Base-by-base conservation (phyloP, 2,329 filamentous ascomycete genomes). In the Cladosporium phlei region DNA sequence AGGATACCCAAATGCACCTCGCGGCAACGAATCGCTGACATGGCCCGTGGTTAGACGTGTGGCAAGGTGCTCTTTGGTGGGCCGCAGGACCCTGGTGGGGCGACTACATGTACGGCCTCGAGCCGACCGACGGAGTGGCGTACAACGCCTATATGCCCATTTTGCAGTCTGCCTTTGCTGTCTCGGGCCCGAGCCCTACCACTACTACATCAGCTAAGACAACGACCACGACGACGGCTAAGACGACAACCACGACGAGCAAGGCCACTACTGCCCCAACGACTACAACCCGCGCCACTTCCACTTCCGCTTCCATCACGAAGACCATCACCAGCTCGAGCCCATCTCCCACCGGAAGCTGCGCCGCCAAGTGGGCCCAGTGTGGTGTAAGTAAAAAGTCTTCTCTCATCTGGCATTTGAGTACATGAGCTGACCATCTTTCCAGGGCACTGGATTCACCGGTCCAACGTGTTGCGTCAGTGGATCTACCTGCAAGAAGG, bases 51-150 rank as follows among this genome's bases (percentile, higher is more conserved):
- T 60, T 54, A 1, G 74, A 78, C 61, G 73, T 78, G 2, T 78
- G 77, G 77, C 62, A 59, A 25, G 77, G 77, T 10, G 72, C 69
- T 0, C 38, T 72, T 1, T 79, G 74, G 73, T 79, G 77, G 76
- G 71, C 72, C 22, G 77, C 74, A 17, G 77, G 77, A 0, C 76
- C 76, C 2, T 79, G 71, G 68, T 70, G 66, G 58, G 55, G 48
- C 7, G 51, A 54, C 29, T 60, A 62, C 39, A 56, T 62, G 49
- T 60, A 54, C 45, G 50, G 57, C 35, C 68, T 78, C 56, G 76
- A 79, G 65, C 75, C 76, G 1, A 59, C 67, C 5, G 63, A 47
- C 50, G 74, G 74, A 1, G 51, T 56, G 12, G 73, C 69, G 5
- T 76, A 71, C 61, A 44, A 12, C 12, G 49, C 53, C 0, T 57